These are phyloP conservation scores for Rostrohypoxylon terebratum DNA, from an alignment of 495 filamentous ascomycete genomes.

Conservation along the genomic window DNA sequence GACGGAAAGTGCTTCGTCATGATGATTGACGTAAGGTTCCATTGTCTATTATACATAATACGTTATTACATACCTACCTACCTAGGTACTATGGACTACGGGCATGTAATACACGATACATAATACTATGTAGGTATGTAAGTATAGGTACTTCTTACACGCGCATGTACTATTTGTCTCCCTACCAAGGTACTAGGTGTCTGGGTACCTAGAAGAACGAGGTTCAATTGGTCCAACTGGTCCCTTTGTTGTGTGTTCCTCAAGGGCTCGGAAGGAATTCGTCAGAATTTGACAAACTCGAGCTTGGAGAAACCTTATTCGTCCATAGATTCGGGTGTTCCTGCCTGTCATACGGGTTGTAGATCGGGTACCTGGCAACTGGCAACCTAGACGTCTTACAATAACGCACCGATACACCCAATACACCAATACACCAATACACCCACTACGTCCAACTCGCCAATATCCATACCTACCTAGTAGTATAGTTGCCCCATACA, in stretches of 20 bases:
- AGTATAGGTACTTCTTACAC: background rate
- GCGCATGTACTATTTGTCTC: background rate
- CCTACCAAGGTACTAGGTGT: slow-evolving; percentile 11
- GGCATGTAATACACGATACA: background rate
- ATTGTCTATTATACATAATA: slow-evolving; percentile 28
- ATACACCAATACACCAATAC: slow-evolving; percentile 2
- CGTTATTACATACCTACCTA: background rate
- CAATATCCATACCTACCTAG: no score
- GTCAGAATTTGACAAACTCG: slow-evolving; percentile 39
- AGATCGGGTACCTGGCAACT: slow-evolving; percentile 46
- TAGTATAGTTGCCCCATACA: background rate
- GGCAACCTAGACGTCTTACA: slow-evolving; percentile 16
- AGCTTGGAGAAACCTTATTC: slow-evolving; percentile 45
- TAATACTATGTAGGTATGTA: background rate
- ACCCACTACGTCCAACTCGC: background rate
- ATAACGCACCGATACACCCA: slow-evolving; percentile 6
- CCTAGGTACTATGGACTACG: no score
- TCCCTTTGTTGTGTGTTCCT: slow-evolving; percentile 17
- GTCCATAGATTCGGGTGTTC: slow-evolving; percentile 40
- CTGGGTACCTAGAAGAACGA: slow-evolving; percentile 1
- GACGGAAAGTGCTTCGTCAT: slow-evolving; percentile 40
- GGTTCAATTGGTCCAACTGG: background rate
- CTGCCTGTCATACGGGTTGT: slow-evolving; percentile 43
- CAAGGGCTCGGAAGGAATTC: slow-evolving; percentile 33
- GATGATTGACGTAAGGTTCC: slow-evolving; percentile 48